Evolutionary conservation across 78 protist species (phyloP), one percentile per base, ranked within the genome.

Genomic region (Cavenderia fasciculata): DNA sequence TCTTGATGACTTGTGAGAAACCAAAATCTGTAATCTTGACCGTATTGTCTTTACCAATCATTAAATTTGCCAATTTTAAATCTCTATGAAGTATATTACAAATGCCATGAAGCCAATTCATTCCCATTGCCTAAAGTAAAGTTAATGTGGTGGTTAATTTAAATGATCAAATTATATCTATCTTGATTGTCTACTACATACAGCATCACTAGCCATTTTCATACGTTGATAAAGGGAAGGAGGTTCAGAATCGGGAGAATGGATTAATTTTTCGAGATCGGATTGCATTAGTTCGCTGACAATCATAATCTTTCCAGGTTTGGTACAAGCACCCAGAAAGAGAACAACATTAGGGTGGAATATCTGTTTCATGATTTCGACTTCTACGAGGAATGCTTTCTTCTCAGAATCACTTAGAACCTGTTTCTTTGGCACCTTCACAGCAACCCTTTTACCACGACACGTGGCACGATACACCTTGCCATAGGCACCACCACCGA

Each of bases 21-120:
- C 94, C 94, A 74, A 91, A 91, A 61, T 91, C 94, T 27, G 92
- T 66, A 34, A 91, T 85, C 59, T 91, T 91, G 18, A 91, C 94
- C 5, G 87, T 84, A 40, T 73, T 73, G 47, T 66, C 76, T 52
- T 66, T 85, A 18, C 65, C 87, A 59, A 66, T 62, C 89, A 90
- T 72, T 44, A 90, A 38, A 70, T 90, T 90, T 44, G 94, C 92
- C 23, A 85, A 40, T 62, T 90, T 90, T 33, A 90, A 70, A 54
- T 90, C 94, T 43, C 94, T 59, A 54, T 77, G 89, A n/a, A 79
- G 34, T 27, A 90, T 56, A 62, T 90, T 90, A 57, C 79, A 74
- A 44, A 90, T 90, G 1, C 89, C 89, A 54, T 90, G 94, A 5
- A 90, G 74, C 92, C 94, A 90, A 41, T 68, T 71, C 79, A 90